These are phyloP conservation scores for Monosporascus ibericus DNA, from an alignment of 2,329 filamentous ascomycete genomes.

Conservation along the genomic window DNA sequence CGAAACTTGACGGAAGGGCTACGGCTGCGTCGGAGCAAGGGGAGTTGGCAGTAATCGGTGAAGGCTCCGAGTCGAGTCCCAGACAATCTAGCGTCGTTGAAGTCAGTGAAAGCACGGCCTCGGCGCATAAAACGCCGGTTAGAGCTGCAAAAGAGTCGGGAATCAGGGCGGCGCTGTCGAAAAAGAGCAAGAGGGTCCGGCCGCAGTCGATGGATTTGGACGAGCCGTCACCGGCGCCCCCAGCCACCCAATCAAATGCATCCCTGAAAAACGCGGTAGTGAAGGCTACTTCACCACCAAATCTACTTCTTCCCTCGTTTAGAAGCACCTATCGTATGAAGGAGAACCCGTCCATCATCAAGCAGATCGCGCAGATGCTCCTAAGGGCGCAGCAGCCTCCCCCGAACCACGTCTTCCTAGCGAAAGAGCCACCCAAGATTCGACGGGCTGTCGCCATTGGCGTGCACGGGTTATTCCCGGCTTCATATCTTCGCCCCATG, in stretches of 20 bases:
- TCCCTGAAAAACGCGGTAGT: slow-evolving; percentile 18
- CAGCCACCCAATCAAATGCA: slow-evolving; percentile 27
- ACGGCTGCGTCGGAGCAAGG: slow-evolving; percentile 34
- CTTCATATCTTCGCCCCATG: slow-evolving; percentile 77
- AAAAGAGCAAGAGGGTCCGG: slow-evolving; percentile 39
- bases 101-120: slow-evolving; percentile 26
- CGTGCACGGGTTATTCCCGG: slow-evolving; percentile 90
- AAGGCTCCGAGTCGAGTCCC: slow-evolving; percentile 51
- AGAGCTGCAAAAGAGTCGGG: slow-evolving; percentile 21
- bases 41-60: slow-evolving; percentile 51
- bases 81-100: slow-evolving; percentile 39
- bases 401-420: slow-evolving; percentile 65
- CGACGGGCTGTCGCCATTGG: slow-evolving; percentile 88
- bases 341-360: slow-evolving; percentile 63
- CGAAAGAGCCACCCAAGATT: slow-evolving; percentile 63
- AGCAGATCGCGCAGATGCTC: slow-evolving; percentile 55
- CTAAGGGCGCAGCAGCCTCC: slow-evolving; percentile 49
- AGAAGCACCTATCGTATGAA: slow-evolving; percentile 60
- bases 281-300: slow-evolving; percentile 38
- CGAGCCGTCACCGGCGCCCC: slow-evolving; percentile 27
- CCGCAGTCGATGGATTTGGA: slow-evolving; percentile 45
- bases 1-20: slow-evolving; percentile 28
- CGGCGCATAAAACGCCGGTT: slow-evolving; percentile 28
- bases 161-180: slow-evolving; percentile 22
- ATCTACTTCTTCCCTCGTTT: slow-evolving; percentile 66